Conservation (phyloP, 2,329 filamentous ascomycete species). For the Endothia cerciana region DNA sequence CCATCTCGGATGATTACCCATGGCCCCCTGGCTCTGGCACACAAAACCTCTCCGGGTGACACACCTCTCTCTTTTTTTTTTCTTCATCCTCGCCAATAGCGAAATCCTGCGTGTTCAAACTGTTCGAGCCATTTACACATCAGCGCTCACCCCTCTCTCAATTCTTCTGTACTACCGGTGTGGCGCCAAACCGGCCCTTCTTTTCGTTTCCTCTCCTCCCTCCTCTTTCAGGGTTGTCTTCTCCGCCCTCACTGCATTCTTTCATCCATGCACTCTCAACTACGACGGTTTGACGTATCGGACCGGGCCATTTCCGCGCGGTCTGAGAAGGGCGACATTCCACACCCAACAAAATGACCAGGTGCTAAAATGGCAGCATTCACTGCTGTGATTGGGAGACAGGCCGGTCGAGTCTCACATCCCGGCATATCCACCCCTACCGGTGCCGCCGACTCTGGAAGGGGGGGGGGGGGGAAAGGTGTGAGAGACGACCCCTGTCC, state of each 20-base stretch:
- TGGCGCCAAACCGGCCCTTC: background rate
- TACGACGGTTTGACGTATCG: background rate
- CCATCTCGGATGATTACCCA: background rate
- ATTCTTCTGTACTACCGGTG: constrained; percentile 14
- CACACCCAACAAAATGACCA: background rate
- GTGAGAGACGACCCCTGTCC: constrained; percentile 4
- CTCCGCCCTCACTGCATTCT: background rate
- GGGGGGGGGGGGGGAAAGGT: background rate
- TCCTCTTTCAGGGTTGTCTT: background rate
- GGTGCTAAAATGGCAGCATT: background rate
- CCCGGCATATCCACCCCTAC: background rate
- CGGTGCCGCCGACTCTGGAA: background rate
- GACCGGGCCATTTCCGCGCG: background rate
- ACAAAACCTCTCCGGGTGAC: background rate
- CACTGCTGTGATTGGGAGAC: background rate
- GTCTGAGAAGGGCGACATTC: background rate
- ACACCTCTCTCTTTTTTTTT: background rate
- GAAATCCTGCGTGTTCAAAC: background rate
- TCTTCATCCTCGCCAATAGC: background rate
- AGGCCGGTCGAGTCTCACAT: constrained; percentile 7
- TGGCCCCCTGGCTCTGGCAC: constrained; percentile 1
- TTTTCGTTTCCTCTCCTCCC: background rate
- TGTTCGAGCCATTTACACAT: constrained; percentile 4
- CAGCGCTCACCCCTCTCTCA: constrained; percentile 2
- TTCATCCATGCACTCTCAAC: background rate